A percentile compares a stretch with the other conserved stretches of the same genome.
These are phyloP conservation scores for Peziza echinospora DNA, from an alignment of 495 filamentous ascomycete species.

Conservation along the genomic window DNA sequence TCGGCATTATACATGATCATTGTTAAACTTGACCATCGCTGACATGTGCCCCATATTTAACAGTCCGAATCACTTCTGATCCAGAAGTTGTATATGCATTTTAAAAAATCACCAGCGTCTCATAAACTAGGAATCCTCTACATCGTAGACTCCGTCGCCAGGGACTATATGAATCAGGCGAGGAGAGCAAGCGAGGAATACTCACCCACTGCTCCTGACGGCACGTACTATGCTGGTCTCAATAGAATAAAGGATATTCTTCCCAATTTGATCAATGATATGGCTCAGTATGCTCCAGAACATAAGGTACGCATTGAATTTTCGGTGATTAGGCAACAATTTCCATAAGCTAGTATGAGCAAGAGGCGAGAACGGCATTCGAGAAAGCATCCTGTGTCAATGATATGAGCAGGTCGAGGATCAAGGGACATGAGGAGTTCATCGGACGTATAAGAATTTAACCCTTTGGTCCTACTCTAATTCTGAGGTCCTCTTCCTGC, in stretches of 20 bases:
- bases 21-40: background rate
- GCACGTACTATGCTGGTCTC: slow-evolving; percentile 84
- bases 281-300: slow-evolving; percentile 65
- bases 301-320: slow-evolving; percentile 66
- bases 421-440: no score
- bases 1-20: slow-evolving; percentile 8
- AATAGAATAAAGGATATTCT: slow-evolving; percentile 91
- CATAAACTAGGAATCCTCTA: slow-evolving; percentile 98
- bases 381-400: no score
- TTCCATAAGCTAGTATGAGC: no score
- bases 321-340: background rate
- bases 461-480: no score
- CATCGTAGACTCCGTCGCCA: slow-evolving; percentile 99
- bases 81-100: slow-evolving; percentile 87
- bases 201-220: slow-evolving; percentile 55
- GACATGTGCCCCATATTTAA: slow-evolving; percentile 6
- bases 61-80: slow-evolving; percentile 91
- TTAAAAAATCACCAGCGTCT: slow-evolving; percentile 83
- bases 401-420: no score
- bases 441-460: no score
- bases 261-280: slow-evolving; percentile 85
- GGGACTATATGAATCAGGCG: slow-evolving; percentile 93
- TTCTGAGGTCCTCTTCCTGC: no score
- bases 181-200: slow-evolving; percentile 63
- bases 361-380: no score